Evolutionary conservation across 148 eudicot species (phyloP), one percentile per base, ranked within the genome.

Genomic region (Drosera capensis): DNA sequence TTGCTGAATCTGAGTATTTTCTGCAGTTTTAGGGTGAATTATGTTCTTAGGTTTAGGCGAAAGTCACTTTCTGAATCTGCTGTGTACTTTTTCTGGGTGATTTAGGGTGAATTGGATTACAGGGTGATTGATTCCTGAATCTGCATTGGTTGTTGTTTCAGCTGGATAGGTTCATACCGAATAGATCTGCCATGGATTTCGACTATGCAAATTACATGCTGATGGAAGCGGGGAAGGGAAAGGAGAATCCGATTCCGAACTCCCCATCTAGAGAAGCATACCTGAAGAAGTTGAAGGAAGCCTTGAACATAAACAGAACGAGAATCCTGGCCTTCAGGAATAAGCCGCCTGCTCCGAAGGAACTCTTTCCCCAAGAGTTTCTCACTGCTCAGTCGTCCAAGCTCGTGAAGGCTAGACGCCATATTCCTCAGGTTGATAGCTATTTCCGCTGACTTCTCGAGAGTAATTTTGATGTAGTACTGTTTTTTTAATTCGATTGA

Each of bases 121-220:
- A 34, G 38, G 14, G 11, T 34, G 38, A 42, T 19, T 42, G 23
- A 29, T 25, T 29, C 17, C 36, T 30, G 37, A 30, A 28, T 21
- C 40, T 31, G 25, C 20, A 16, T 50, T 17, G 14, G 15, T 43
- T 20, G 19, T 24, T 49, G 15, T 16, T 18, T n/a, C 82, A 80
- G 94, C 56, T 83, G 92, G 96, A 88, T 55, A 79, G 95, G 55
- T 90, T 84, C 45, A 90, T 90, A 13, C 97, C 97, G 0, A 90
- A 90, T 63, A 60, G 93, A 26, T 84, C 93, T 0, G 97, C 95
- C 0, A 90, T 90, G 94, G 92, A 90, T 55, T 78, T 84, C 7
- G 93, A 90, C 16, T 90, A 64, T 38, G 97, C 97, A 0, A 84
- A 78, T 40, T 84, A 69, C 67, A 84, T 80, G 95, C 64, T 90